Base-by-base conservation (phyloP, 768 basidiomycete genomes). In the Sistotremastrum niveocremeum region DNA sequence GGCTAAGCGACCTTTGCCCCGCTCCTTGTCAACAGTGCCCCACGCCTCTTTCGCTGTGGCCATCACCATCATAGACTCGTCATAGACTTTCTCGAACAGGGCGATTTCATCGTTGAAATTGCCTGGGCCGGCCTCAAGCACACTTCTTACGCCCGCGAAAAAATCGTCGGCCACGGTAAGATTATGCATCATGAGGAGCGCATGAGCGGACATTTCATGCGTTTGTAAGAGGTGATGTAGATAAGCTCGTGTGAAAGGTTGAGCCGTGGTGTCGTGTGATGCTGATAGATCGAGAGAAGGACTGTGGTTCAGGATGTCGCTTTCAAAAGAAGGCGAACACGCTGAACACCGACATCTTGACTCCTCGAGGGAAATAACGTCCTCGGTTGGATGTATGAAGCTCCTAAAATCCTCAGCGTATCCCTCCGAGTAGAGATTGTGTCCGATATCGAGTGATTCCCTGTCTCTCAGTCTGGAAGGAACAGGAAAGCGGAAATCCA, bases 201-300 rank as follows among this genome's bases (percentile, higher is more conserved):
- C 57, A 52, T 91, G 85, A 1, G 85, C 81, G 0, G 80, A 76
- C 88, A 93, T 90, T 60, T 93, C 89, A 60, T 91, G 89, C 5
- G 88, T 88, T 44, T 82, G 79, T 34, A 90, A 64, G 9, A 93
- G 73, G 54, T 93, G 88, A 57, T 93, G 86, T 32, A 88, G 43
- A 52, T 91, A 93, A 2, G 83, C 81, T 20, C 68, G 62, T n/a
- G 63, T 67, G 51, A 59, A 65, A 1, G 66, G 59, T 7, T 55
- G 52, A 41, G 49, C 45, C 7, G 30, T 44, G 3, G 38, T 8
- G 39, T 2, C n/a, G 0, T 46, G 40, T 7, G 44, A 29, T 9
- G 55, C 50, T 34, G 62, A 59, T 33, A 56, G 55, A 0, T 45
- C 52, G 30, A 54, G 56, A 12, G 54, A 37, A 12, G 40, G 38